Evolutionary conservation across 2,329 filamentous ascomycete species (phyloP).

Genomic region (Chaetomiaceae sp.): DNA sequence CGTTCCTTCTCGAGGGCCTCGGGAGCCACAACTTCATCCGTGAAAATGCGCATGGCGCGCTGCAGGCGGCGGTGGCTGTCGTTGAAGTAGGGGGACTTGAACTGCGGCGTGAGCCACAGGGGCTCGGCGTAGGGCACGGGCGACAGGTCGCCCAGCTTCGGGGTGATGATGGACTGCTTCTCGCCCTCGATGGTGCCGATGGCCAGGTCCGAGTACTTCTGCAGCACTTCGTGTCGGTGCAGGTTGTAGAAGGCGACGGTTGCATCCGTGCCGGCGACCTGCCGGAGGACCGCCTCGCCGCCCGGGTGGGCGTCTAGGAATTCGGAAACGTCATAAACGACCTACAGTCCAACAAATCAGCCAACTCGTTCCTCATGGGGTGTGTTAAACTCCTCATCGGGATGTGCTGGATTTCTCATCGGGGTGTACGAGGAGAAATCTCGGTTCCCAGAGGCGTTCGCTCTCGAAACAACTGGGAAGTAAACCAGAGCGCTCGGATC

Average conservation of each 20-base stretch:
- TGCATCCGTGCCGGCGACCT: conserved; percentile 77
- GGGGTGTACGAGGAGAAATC: too few species aligned
- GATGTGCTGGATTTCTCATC: too few species aligned
- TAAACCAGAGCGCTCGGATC: too few species aligned
- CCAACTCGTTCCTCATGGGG: too few species aligned
- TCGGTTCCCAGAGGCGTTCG: too few species aligned
- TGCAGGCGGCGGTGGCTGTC: conserved; percentile 67
- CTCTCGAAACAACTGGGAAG: too few species aligned
- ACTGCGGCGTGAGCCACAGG: conserved; percentile 72
- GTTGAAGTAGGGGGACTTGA: conserved; percentile 76
- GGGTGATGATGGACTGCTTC: conserved; percentile 67
- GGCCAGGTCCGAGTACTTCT: conserved; percentile 70
- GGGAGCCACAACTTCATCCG: conserved; percentile 64
- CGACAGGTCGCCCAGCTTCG: conserved; percentile 66
- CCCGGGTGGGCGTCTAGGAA: conserved; percentile 84
- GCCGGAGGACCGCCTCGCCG: conserved; percentile 71
- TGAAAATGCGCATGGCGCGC: conserved; percentile 67
- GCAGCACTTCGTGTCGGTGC: conserved; percentile 82
- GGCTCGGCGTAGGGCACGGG: conserved; percentile 80
- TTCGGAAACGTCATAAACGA: conserved; percentile 81
- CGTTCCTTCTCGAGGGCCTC: conserved; percentile 74
- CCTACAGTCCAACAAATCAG: too few species aligned
- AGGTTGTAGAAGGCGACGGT: conserved; percentile 87
- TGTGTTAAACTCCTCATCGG: too few species aligned
- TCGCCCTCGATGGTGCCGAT: conserved; percentile 74